phyloP scores from a whole-genome alignment of 2,329 filamentous ascomycete genomes.

The Mariannaea sp. region DNA sequence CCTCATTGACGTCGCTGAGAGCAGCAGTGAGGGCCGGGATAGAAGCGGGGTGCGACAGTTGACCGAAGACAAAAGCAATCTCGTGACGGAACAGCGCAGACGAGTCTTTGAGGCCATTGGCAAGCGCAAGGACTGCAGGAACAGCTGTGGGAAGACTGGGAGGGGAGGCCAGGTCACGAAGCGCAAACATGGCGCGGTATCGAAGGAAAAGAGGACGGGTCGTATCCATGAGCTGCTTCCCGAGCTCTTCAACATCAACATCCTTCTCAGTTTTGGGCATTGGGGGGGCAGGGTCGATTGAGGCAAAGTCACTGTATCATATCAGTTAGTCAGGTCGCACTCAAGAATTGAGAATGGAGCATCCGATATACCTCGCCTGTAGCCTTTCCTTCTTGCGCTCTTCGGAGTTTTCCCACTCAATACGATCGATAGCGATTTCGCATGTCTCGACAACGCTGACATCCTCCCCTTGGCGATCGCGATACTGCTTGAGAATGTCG shows the following conservation, averaged over 20 bases:
- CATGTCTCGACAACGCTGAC: conserved; percentile 92
- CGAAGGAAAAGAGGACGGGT: conserved; percentile 82
- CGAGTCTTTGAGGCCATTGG: conserved; percentile 80
- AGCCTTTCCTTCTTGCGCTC: conserved; percentile 74
- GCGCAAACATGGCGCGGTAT: conserved; percentile 97
- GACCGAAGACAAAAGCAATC: conserved; percentile 97
- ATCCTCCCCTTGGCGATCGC: conserved; percentile 76
- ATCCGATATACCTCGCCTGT: conserved; percentile 70
- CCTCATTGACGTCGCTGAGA: conserved; percentile 79
- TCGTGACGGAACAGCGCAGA: conserved; percentile 97
- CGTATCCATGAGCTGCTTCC: conserved; percentile 78
- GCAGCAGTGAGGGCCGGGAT: conserved; percentile 85
- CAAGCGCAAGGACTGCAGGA: conserved; percentile 83
- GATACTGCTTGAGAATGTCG: conserved; percentile 71
- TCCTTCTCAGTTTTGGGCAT: conserved; percentile 72
- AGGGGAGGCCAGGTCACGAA: conserved; percentile 92
- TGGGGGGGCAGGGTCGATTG: conserved; percentile 92
- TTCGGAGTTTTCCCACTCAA: conserved; percentile 87
- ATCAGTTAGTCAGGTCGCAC: conserved; percentile 37
- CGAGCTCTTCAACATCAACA: conserved; percentile 77
- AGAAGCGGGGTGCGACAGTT: conserved; percentile 93
- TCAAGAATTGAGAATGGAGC: conserved; percentile 22
- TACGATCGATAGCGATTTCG: conserved; percentile 92
- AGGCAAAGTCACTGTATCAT: conserved; percentile 80
- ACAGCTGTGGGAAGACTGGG: conserved; percentile 88